Percentiles rank a stretch among this genome's conserved stretches.
These are phyloP conservation scores for Candida hungchunana DNA, from an alignment of 805 yeast species.

Conservation along the genomic window DNA sequence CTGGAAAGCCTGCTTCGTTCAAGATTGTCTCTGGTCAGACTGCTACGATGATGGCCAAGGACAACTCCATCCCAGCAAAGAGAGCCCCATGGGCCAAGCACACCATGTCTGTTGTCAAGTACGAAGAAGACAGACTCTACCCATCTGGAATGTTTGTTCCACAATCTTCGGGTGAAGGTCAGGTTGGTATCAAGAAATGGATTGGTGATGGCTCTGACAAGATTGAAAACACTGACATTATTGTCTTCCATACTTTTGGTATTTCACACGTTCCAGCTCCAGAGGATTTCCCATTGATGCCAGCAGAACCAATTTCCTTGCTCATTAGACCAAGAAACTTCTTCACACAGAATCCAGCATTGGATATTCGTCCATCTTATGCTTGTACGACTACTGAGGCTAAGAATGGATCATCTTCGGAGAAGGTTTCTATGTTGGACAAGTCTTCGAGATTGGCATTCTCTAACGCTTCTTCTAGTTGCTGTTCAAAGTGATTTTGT, in stretches of 20 bases:
- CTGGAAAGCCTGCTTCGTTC: constrained; percentile 72
- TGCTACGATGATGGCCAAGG: constrained; percentile 69
- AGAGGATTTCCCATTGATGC: constrained; percentile 88
- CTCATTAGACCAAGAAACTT: constrained; percentile 76
- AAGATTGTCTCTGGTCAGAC: constrained; percentile 73
- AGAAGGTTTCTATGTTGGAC: constrained; percentile 42
- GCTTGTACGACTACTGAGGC: constrained; percentile 42
- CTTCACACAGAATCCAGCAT: constrained; percentile 72
- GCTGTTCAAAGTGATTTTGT: no score
- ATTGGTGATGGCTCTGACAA: constrained; percentile 54
- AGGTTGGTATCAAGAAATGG: constrained; percentile 65
- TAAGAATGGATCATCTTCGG: constrained; percentile 32
- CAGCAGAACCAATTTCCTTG: constrained; percentile 75
- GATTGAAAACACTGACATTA: constrained; percentile 65
- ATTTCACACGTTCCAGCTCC: constrained; percentile 86
- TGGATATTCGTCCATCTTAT: constrained; percentile 68
- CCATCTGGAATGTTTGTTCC: constrained; percentile 81
- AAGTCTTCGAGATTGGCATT: constrained; percentile 50
- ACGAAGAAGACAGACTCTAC: constrained; percentile 65
- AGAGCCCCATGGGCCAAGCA: constrained; percentile 81
- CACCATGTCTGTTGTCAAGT: constrained; percentile 66
- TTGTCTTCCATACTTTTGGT: constrained; percentile 79
- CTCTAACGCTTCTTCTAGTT: constrained; percentile 20
- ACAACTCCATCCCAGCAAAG: constrained; percentile 69
- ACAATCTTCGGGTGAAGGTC: constrained; percentile 69